Base-by-base conservation (phyloP, 345 rosid genomes). In the Dipteronia dyeriana region DNA sequence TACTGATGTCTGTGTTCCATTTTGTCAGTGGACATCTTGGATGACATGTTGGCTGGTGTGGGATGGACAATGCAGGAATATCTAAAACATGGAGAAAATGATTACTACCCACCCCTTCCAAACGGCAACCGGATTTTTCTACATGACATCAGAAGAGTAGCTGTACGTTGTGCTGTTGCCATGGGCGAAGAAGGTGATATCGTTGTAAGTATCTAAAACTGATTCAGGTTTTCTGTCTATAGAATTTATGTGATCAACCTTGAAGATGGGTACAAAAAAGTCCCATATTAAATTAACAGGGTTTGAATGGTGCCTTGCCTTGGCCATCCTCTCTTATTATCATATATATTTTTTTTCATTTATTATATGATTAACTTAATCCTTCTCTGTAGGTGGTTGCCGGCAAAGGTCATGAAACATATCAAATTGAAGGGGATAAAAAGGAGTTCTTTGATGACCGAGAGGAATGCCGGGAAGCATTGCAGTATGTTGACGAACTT, bases 101-200 rank as follows among this genome's bases (percentile, higher is more conserved):
- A 93, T 86, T 92, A 92, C 79, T 96, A 93, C 70, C 97, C 98
- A 11, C 97, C 98, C 74, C 88, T 96, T 66, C 85, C 93, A 68
- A 95, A 93, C 82, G 99, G 98, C 59, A 86, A 96, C 85, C 85
- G 94, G 79, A 90, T 96, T 66, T 95, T 95, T 71, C 89, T 96
- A 76, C 97, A 96, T 59, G 99, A 91, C 84, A 75, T 91, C 57
- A 92, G 99, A 80, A 90, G 90, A 71, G 97, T 93, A 82, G 99
- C 99, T 77, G 94, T 96, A 23, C 93, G 97, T 53, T 89, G 92
- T 81, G 99, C 97, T 62, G 97, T 92, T 79, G 97, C 97, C 69
- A 92, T 92, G 99, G 99, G 98, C 22, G 99, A 96, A 90, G 98
- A 96, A 88, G 98, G 98, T 8, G 98, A 94, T 72, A 79, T 94